Percentiles rank a stretch among this genome's conserved stretches.
Evolutionary conservation across 2,329 filamentous ascomycete genomes (phyloP).

Genomic region (Fusarium sp.): DNA sequence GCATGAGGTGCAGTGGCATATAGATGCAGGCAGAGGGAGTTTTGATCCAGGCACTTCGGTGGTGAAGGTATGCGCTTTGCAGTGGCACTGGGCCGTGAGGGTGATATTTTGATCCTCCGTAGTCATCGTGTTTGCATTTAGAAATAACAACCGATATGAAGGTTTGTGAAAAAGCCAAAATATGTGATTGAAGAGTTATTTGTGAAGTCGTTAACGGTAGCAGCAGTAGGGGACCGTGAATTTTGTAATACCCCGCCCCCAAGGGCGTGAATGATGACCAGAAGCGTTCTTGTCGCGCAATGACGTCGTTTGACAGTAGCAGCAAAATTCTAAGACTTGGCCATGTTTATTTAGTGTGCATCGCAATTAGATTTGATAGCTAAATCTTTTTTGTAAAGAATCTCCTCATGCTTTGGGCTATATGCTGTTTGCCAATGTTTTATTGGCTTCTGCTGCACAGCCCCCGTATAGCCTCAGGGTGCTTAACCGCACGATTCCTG

Average conservation of each 20-base stretch:
- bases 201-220: not conserved
- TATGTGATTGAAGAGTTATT: too few species aligned
- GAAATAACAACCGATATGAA: rapidly evolving
- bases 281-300: not conserved
- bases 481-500: not conserved
- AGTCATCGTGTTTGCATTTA: not conserved
- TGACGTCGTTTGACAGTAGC: not conserved
- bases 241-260: constrained; percentile 5
- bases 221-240: not conserved
- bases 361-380: not conserved
- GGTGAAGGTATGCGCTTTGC: constrained; percentile 54
- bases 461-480: constrained; percentile 3
- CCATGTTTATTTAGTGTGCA: rapidly evolving
- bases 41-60: constrained; percentile 43
- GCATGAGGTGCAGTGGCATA: constrained; percentile 62
- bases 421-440: not conserved
- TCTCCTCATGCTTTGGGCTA: too few species aligned
- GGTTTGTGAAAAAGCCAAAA: not conserved
- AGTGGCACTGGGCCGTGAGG: constrained; percentile 54
- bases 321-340: not conserved
- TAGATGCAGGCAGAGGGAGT: constrained; percentile 53
- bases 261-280: constrained; percentile 14
- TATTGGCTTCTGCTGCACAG: not conserved
- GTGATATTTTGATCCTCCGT: not conserved
- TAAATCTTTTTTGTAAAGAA: not conserved